phyloP scores from a whole-genome alignment of 2,329 filamentous ascomycete genomes.

The Arthrinium puccinioides region DNA sequence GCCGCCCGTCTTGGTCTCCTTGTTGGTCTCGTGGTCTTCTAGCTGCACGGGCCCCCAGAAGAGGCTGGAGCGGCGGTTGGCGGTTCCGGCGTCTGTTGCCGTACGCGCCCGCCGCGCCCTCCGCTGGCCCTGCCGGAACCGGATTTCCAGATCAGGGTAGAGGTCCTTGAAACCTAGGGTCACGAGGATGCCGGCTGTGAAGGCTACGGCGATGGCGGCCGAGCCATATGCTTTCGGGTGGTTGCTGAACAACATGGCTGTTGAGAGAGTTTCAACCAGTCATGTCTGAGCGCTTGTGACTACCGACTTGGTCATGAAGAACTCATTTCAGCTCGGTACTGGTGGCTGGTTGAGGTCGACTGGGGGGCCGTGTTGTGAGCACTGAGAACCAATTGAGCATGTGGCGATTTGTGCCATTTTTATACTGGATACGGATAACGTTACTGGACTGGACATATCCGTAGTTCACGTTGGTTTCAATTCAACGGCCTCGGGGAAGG shows the following conservation, averaged over 20 bases:
- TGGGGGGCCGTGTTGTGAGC: too few species aligned
- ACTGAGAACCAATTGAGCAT: too few species aligned
- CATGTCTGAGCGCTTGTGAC: too few species aligned
- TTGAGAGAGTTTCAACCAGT: too few species aligned
- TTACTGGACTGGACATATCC: too few species aligned
- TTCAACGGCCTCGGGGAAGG: too few species aligned
- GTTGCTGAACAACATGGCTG: constrained; percentile 50
- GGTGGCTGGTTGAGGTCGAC: too few species aligned
- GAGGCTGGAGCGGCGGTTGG: constrained; percentile 32
- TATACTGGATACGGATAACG: too few species aligned
- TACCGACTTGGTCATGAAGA: too few species aligned
- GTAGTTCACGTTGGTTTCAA: too few species aligned
- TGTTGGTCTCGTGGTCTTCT: constrained; percentile 43
- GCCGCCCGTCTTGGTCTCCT: constrained; percentile 13
- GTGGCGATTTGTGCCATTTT: too few species aligned
- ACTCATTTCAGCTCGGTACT: too few species aligned
- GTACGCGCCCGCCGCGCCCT: constrained; percentile 11
- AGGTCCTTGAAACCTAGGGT: constrained; percentile 75
- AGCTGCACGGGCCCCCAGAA: constrained; percentile 45
- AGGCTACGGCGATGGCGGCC: constrained; percentile 63
- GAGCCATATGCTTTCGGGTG: constrained; percentile 56
- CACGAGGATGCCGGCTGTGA: constrained; percentile 68
- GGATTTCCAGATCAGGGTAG: constrained; percentile 65
- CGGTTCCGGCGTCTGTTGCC: constrained; percentile 7
- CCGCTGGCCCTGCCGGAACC: constrained; percentile 44